Percentiles rank a stretch among this genome's conserved stretches.
These are phyloP conservation scores for Solanum chilense DNA, from an alignment of 257 asterid species.

Conservation along the genomic window DNA sequence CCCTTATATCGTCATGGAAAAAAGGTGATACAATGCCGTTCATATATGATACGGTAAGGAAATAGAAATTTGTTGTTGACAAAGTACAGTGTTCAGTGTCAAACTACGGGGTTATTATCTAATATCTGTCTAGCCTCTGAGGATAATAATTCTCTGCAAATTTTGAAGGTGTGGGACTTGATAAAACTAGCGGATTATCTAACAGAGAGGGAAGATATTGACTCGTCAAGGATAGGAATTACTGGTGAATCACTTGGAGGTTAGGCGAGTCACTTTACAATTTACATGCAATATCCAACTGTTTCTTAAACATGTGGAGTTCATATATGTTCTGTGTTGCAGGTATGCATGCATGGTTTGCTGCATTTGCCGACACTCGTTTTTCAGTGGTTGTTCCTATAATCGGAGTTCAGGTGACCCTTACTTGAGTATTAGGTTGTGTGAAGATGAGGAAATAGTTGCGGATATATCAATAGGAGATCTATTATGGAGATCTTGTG, in stretches of 20 bases:
- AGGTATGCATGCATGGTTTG: slow-evolving; percentile 99
- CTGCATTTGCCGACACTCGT: slow-evolving; percentile 70
- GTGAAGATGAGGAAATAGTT: neutral
- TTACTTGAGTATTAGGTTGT: neutral
- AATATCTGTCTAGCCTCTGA: neutral
- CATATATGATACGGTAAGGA: slow-evolving; percentile 69
- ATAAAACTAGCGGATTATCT: slow-evolving; percentile 31
- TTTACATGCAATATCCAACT: neutral
- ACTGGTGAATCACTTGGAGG: slow-evolving; percentile 99
- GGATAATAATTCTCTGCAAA: neutral
- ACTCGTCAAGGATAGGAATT: slow-evolving; percentile 69
- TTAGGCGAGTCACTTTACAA: slow-evolving; percentile 15
- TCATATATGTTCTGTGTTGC: slow-evolving; percentile 4
- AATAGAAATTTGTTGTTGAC: neutral
- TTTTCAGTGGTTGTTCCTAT: slow-evolving; percentile 79
- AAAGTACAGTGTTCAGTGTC: neutral
- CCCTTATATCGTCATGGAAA: slow-evolving; percentile 80
- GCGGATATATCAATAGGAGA: neutral
- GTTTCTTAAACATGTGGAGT: neutral
- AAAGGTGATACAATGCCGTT: slow-evolving; percentile 88
- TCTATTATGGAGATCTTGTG: neutral
- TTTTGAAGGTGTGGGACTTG: slow-evolving; percentile 74
- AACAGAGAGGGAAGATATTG: slow-evolving; percentile 44
- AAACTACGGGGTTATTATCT: neutral
- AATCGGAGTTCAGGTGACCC: slow-evolving; percentile 81